These are phyloP conservation scores for Ascochyta clinopodiicola DNA, from an alignment of 2,329 filamentous ascomycete genomes.

Conservation along the genomic window DNA sequence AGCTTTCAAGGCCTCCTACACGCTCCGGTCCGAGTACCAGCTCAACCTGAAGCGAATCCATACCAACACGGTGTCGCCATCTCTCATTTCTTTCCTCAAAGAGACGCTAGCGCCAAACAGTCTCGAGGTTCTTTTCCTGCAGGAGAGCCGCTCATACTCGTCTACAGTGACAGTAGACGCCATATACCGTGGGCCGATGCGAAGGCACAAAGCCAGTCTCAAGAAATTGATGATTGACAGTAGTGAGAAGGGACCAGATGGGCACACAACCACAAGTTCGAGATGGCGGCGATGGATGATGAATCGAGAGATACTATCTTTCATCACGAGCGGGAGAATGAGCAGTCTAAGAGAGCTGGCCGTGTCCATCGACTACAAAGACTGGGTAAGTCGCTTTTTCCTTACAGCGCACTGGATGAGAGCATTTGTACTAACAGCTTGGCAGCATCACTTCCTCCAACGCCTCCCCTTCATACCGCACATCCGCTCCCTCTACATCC, in stretches of 20 bases:
- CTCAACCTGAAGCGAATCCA: conserved; percentile 76
- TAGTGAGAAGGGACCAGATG: conserved; percentile 60
- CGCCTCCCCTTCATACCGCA: conserved; percentile 73
- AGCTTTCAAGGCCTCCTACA: conserved; percentile 49
- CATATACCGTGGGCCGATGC: conserved; percentile 74
- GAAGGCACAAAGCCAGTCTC: conserved; percentile 73
- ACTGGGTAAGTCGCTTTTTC: conserved; percentile 68
- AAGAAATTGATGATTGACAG: conserved; percentile 78
- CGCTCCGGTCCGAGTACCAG: conserved; percentile 46
- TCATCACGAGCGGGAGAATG: conserved; percentile 80
- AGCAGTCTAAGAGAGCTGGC: conserved; percentile 72
- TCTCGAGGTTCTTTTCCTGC: conserved; percentile 79
- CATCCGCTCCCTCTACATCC: conserved; percentile 73
- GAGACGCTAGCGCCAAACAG: conserved; percentile 80
- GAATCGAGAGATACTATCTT: conserved; percentile 71
- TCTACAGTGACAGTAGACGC: conserved; percentile 70
- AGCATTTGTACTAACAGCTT: conserved; percentile 13
- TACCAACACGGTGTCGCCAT: conserved; percentile 73
- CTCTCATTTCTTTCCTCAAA: conserved; percentile 76
- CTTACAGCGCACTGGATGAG: not conserved
- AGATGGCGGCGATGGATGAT: conserved; percentile 75
- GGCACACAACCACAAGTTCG: conserved; percentile 46
- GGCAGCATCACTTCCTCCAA: conserved; percentile 78
- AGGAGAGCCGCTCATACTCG: conserved; percentile 66
- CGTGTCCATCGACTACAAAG: conserved; percentile 73